Percentiles rank a stretch among this genome's conserved stretches.
These are phyloP conservation scores for Cyclanthera cordifolia DNA, from an alignment of 306 rosid species.

Conservation along the genomic window DNA sequence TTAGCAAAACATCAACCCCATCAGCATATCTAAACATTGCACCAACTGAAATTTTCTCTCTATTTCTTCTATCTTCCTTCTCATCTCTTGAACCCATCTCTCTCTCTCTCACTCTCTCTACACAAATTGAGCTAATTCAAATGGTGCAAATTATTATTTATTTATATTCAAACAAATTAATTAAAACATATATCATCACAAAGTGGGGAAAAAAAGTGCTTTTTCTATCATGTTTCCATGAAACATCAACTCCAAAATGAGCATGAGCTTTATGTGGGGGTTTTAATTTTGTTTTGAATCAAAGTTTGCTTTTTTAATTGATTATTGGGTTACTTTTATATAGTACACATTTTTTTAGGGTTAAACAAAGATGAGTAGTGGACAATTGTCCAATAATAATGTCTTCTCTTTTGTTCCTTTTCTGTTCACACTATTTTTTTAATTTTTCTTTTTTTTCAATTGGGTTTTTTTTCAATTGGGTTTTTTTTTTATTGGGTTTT, in stretches of 20 bases:
- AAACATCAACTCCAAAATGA: not conserved
- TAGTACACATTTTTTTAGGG: not conserved
- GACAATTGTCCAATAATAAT: not conserved
- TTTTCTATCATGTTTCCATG: not conserved
- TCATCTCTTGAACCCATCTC: slow-evolving; percentile 8
- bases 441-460: no score
- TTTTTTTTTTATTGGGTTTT: no score
- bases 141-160: no score
- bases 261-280: slow-evolving; percentile 14
- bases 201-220: not conserved
- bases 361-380: slow-evolving; percentile 9
- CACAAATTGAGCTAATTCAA: not conserved
- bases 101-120: no score
- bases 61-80: slow-evolving; percentile 10
- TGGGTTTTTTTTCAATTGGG: no score
- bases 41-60: slow-evolving; percentile 1
- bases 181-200: no score
- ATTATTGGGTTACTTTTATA: not conserved
- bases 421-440: no score
- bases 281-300: not conserved
- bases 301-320: not conserved
- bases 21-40: slow-evolving; percentile 61
- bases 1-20: slow-evolving; percentile 60
- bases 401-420: not conserved
- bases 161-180: no score